Percentiles rank a stretch among this genome's conserved stretches.
Evolutionary conservation across 2,329 filamentous ascomycete genomes (phyloP).

Genomic region (Fusarium annulatum): DNA sequence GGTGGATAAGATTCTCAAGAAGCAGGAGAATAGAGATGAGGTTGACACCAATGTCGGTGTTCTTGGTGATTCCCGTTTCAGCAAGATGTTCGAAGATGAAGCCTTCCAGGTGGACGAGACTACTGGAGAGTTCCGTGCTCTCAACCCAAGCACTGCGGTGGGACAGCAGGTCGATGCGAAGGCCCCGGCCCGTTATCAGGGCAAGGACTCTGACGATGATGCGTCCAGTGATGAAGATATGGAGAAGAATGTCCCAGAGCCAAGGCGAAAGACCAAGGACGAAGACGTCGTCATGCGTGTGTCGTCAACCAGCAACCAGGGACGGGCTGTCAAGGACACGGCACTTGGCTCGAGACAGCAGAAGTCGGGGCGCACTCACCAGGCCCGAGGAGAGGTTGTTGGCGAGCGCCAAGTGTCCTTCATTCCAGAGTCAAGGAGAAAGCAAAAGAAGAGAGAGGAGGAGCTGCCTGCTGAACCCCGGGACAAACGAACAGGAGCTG

Average conservation of each 20-base stretch:
- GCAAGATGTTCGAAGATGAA: slow-evolving; percentile 88
- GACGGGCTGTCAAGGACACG: slow-evolving; percentile 65
- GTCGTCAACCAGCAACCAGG: slow-evolving; percentile 73
- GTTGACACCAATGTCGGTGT: slow-evolving; percentile 72
- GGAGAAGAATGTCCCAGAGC: slow-evolving; percentile 40
- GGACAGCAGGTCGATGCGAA: slow-evolving; percentile 51
- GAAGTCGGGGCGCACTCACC: slow-evolving; percentile 60
- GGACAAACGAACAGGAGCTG: slow-evolving; percentile 51
- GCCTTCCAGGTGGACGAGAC: slow-evolving; percentile 93
- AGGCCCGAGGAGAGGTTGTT: slow-evolving; percentile 62
- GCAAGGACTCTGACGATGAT: slow-evolving; percentile 57
- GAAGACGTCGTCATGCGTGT: slow-evolving; percentile 71
- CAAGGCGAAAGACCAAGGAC: slow-evolving; percentile 46
- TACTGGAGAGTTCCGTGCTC: slow-evolving; percentile 84
- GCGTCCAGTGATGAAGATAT: slow-evolving; percentile 58
- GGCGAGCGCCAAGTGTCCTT: slow-evolving; percentile 80
- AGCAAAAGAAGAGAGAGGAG: slow-evolving; percentile 55
- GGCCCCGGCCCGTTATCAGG: slow-evolving; percentile 52
- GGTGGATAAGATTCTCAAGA: slow-evolving; percentile 78
- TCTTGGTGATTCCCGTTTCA: slow-evolving; percentile 88
- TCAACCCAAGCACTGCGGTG: slow-evolving; percentile 86
- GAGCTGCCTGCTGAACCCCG: slow-evolving; percentile 43
- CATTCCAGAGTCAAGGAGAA: slow-evolving; percentile 68
- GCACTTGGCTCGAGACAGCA: slow-evolving; percentile 67
- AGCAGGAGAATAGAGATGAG: slow-evolving; percentile 68